Percentiles rank a stretch among this genome's conserved stretches.
phyloP scores from a whole-genome alignment of 768 basidiomycete species.

The Hemileccinum rubropunctum region DNA sequence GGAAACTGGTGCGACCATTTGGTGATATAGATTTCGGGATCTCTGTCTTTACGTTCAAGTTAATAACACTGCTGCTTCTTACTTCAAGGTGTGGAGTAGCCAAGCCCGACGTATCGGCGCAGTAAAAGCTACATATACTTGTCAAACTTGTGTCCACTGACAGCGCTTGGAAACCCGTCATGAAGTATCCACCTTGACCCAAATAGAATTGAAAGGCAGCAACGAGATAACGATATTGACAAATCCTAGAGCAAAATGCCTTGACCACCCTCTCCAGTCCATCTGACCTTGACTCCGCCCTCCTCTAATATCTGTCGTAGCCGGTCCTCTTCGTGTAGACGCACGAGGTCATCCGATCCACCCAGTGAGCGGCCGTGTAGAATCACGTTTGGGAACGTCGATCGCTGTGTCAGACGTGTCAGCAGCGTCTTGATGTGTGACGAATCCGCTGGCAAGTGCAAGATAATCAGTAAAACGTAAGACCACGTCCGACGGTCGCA shows the following conservation, averaged over 20 bases:
- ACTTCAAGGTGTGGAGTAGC: too few relatives aligned
- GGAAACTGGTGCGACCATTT: too few relatives aligned
- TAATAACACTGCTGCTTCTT: too few relatives aligned
- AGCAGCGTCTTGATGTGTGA: constrained; percentile 63
- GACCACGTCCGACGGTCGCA: constrained; percentile 21
- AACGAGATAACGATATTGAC: too few relatives aligned
- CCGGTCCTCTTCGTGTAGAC: constrained; percentile 41
- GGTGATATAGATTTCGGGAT: too few relatives aligned
- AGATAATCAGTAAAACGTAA: neutral
- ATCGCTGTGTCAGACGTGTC: constrained; percentile 58
- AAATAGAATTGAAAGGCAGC: neutral
- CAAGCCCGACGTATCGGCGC: too few relatives aligned
- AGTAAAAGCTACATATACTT: too few relatives aligned
- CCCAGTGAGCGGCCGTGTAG: constrained; percentile 62
- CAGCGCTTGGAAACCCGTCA: neutral
- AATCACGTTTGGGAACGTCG: constrained; percentile 77
- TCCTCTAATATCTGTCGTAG: constrained; percentile 47
- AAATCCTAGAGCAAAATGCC: neutral
- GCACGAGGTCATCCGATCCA: constrained; percentile 59
- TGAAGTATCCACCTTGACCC: constrained; percentile 1
- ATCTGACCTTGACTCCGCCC: constrained; percentile 41
- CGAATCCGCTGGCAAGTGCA: constrained; percentile 49
- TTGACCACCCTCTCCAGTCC: constrained; percentile 11
- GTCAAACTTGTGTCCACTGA: too few relatives aligned
- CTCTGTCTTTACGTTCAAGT: too few relatives aligned